Conservation (phyloP, 208 protist species). For the Trypanosoma lewisi region DNA sequence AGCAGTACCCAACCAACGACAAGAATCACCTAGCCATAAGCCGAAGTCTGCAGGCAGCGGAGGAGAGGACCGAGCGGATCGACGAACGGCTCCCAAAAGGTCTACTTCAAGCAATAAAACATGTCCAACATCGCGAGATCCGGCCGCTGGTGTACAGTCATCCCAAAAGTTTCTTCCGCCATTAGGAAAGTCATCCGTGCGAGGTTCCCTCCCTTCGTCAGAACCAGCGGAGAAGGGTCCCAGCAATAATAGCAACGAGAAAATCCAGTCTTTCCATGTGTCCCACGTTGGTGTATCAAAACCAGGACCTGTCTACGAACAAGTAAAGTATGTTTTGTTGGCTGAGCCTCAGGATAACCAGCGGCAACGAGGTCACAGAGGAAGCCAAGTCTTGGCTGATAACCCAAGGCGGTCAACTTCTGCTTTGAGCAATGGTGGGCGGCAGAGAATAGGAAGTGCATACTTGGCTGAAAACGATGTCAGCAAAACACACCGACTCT, state of each 20-base stretch:
- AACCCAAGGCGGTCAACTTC: neutral
- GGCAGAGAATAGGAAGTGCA: neutral
- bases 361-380: neutral
- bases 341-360: conserved; percentile 18
- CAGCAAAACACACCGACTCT: conserved; percentile 42
- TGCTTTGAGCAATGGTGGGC: neutral
- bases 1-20: neutral
- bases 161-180: conserved; percentile 13
- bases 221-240: neutral
- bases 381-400: neutral
- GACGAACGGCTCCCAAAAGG: neutral
- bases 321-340: conserved; percentile 27
- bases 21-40: neutral
- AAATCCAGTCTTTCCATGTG: neutral
- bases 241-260: neutral
- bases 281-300: neutral
- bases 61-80: neutral
- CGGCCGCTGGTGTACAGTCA: neutral
- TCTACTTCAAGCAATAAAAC: neutral
- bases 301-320: conserved; percentile 17
- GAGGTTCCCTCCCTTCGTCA: neutral
- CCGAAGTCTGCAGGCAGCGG: neutral
- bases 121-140: neutral
- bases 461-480: neutral
- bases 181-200: neutral